Percentiles rank a stretch among this genome's conserved stretches.
These are phyloP conservation scores for Hypoxylon sp. DNA, from an alignment of 2,329 filamentous ascomycete genomes.

Conservation along the genomic window DNA sequence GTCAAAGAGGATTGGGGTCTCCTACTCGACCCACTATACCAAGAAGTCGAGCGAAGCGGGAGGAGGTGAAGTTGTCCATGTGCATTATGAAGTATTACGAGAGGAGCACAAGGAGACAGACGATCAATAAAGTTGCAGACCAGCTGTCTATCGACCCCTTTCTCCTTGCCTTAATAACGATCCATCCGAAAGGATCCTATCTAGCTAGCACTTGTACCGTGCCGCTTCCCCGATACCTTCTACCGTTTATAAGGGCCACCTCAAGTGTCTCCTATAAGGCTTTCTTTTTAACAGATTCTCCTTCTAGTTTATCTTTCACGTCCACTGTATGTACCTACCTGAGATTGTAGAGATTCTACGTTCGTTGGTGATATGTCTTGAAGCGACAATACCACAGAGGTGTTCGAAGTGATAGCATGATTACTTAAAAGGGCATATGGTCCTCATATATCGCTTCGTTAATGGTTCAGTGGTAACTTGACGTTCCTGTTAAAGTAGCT, in stretches of 20 bases:
- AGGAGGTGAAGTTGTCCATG: conserved; percentile 31
- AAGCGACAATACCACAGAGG: background rate
- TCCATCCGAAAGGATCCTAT: background rate
- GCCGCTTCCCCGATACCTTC: too few relatives aligned
- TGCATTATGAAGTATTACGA: background rate
- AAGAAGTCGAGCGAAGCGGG: conserved; percentile 46
- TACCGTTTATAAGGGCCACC: background rate
- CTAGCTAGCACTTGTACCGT: background rate
- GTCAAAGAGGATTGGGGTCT: conserved; percentile 65
- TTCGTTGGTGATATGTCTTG: background rate
- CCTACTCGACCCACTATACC: conserved; percentile 69
- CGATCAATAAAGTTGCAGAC: background rate
- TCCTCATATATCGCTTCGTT: background rate
- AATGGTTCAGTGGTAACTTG: background rate
- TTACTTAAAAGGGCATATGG: background rate
- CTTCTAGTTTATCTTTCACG: background rate
- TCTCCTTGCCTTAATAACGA: background rate
- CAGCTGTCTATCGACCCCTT: background rate
- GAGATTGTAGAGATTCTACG: background rate
- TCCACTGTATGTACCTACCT: background rate
- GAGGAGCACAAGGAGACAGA: background rate
- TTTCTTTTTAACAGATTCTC: background rate
- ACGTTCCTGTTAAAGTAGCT: background rate
- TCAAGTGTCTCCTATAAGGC: background rate
- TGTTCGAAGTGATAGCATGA: background rate